Evolutionary conservation across 2,329 filamentous ascomycete genomes (phyloP), one percentile per base, ranked within the genome.

Genomic region (Trichophyton schoenleinii): DNA sequence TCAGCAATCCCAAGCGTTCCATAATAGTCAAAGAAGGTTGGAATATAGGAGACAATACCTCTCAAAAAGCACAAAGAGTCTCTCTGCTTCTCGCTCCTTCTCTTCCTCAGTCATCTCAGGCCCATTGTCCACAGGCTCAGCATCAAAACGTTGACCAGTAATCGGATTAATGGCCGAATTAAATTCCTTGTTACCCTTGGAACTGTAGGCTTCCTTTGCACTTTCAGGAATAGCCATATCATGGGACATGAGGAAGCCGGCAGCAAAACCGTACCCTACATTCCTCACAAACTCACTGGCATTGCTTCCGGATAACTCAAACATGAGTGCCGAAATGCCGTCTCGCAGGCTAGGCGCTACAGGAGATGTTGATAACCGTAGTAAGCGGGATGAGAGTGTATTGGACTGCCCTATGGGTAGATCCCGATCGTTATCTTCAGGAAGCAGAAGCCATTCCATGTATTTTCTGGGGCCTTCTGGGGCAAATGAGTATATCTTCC

Each of bases 191-290:
- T 66, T 63, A 4, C 66, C 20, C 20, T 68, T 70, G 3, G 68
- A 72, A 41, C 77, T 78, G 68, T 77, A 80, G 5, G 80, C 78
- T 66, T 86, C 81, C 8, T 84, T 75, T 0, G 85, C 82, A 60
- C 80, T 85, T 62, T 85, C 80, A 0, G 91, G 89, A 22, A 96
- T 79, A 0, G 86, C 80, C 11, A 97, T 84, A 61, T 94, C 89
- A 64, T 92, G 88, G 64, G 88, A 87, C 75, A 91, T 87, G 15
- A 99, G 77, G 70, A 94, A 96, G 0, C 94, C 94, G 0, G 91
- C 89, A 0, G 94, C 94, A 69, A 89, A 96, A 0, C 94, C 94
- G 70, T 96, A 99, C 0, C 94, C 94, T 11, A 99, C 89, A 67
- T 96, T 96, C 59, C 88, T 81, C 0, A 97, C 88, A 69, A 96